Evolutionary conservation across 352 stramenopile species (phyloP), one percentile per base, ranked within the genome.

Genomic region (Phytophthora fragariae): DNA sequence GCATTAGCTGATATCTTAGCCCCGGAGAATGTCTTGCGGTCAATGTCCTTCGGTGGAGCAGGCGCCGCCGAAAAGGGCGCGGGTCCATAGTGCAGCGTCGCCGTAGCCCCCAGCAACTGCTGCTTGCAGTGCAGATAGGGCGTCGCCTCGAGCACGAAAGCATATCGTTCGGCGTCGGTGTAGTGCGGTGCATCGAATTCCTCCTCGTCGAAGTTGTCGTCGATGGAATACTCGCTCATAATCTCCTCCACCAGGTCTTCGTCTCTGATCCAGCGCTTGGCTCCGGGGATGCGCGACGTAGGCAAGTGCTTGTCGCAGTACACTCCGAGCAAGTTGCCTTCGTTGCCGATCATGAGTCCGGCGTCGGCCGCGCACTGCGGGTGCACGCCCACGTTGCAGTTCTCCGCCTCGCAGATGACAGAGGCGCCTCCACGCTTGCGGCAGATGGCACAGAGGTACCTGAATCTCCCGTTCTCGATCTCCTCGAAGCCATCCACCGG

Each of bases 291-390:
- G 29, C 89, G 88, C 31, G 81, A 79, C 9, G 69, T 68, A 14
- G 89, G 89, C 65, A 96, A 63, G 67, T 96, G 89, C 63, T 95
- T 95, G 60, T 96, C 89, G 37, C 89, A 96, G 65, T 90, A 96
- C 11, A 94, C 81, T 11, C 81, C 88, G 2, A 94, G 72, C 21
- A 88, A 76, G 37, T 95, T 93, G 55, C 47, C 68, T 54, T 92
- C 85, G 12, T 79, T 87, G 56, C 89, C 89, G 62, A 96, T 89
- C 88, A 94, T 93, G 24, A 93, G 85, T 11, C 88, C 89, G 0
- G 89, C 89, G 47, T 91, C 88, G 0, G 82, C 89, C 17, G 89
- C 89, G 52, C 89, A 96, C 11, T 89, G 76, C 41, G 89, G 84
- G 21, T 96, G 89, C 62, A 95, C 86, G 31, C 86, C 89, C 3